A percentile compares a stretch with the other conserved stretches of the same genome.
phyloP scores from a whole-genome alignment of 805 yeast species.

The Saccharomycopsis synnaedendra region DNA sequence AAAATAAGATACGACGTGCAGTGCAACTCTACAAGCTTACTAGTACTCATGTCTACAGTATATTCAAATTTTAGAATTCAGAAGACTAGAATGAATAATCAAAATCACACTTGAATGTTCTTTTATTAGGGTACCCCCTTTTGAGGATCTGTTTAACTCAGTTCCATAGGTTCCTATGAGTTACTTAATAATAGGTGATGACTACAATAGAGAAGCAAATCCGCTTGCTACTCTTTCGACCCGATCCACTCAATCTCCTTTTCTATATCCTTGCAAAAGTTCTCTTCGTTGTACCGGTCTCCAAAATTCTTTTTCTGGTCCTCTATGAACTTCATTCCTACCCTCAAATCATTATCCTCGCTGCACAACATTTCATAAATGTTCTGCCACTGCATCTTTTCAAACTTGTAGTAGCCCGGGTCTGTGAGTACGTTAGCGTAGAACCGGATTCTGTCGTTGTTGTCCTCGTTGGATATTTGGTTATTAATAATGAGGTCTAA shows the following conservation, averaged over 20 bases:
- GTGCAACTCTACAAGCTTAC: too few relatives aligned
- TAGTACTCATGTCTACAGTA: too few relatives aligned
- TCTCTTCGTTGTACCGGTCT: slow-evolving; percentile 3
- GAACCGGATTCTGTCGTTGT: slow-evolving; percentile 8
- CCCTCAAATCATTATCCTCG: slow-evolving; percentile 3
- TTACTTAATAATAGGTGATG: too few relatives aligned
- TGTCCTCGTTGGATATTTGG: slow-evolving; percentile 8
- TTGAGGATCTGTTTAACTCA: too few relatives aligned
- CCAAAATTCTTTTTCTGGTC: slow-evolving; percentile 8
- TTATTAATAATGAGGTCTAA: slow-evolving; percentile 11
- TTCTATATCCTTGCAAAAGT: slow-evolving; percentile 9
- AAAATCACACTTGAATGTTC: too few relatives aligned
- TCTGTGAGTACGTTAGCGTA: slow-evolving; percentile 13
- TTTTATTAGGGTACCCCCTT: too few relatives aligned
- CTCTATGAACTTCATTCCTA: slow-evolving; percentile 10
- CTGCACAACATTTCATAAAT: slow-evolving; percentile 11
- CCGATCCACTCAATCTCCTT: slow-evolving; percentile 11
- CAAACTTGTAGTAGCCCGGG: slow-evolving; percentile 13
- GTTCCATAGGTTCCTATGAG: too few relatives aligned
- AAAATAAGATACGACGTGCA: too few relatives aligned
- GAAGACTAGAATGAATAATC: too few relatives aligned
- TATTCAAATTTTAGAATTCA: too few relatives aligned
- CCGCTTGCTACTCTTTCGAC: background rate
- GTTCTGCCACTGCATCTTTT: slow-evolving; percentile 15
- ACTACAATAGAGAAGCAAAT: too few relatives aligned